These are phyloP conservation scores for Cupressus sempervirens DNA, from an alignment of 75 land plant genomes.

Conservation along the genomic window DNA sequence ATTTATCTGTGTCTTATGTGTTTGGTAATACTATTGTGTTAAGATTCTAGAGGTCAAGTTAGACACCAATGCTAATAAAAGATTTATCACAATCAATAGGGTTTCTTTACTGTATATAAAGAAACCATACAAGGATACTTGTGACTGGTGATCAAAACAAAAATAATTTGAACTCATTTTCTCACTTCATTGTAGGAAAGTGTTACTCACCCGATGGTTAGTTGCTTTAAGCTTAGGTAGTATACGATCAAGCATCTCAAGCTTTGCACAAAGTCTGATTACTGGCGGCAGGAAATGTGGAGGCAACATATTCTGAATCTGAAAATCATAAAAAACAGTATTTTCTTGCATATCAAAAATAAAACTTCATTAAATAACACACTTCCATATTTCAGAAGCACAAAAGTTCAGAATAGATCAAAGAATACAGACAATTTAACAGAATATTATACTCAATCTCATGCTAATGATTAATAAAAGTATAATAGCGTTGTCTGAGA, in stretches of 20 bases:
- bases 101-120: not conserved
- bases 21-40: not conserved
- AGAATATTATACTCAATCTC: no score
- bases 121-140: not conserved
- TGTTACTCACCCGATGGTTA: slow-evolving; percentile 81
- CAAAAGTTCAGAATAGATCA: no score
- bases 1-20: no score
- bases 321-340: slow-evolving; percentile 12
- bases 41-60: not conserved
- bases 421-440: no score
- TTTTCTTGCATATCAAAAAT: not conserved
- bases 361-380: not conserved
- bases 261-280: slow-evolving; percentile 94
- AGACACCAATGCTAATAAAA: not conserved
- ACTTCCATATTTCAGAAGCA: not conserved
- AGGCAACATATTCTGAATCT: slow-evolving; percentile 84
- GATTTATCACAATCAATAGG: not conserved
- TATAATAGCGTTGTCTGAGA: no score
- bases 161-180: not conserved
- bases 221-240: no score
- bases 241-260: slow-evolving; percentile 92
- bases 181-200: not conserved
- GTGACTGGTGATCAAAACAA: not conserved
- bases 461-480: no score
- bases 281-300: slow-evolving; percentile 83